Evolutionary conservation across 73 alveolate genomes (phyloP), one percentile per base, ranked within the genome.

Genomic region (Uronychia binucleata): DNA sequence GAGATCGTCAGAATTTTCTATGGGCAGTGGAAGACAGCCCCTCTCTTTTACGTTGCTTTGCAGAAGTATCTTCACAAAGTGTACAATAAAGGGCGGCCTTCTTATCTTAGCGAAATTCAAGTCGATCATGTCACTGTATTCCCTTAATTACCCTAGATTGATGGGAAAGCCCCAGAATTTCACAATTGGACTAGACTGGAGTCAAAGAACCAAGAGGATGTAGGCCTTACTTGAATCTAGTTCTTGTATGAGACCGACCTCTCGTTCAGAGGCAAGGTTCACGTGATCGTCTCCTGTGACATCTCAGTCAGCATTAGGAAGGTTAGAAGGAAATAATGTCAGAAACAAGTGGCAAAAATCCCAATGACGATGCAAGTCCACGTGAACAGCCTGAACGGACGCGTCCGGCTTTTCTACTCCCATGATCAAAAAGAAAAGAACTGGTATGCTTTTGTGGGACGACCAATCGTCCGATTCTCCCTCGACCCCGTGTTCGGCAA

Each of bases 361-460:
- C 67, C 67, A 46, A 46, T 46, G 67, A 46, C 67, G 19, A 46
- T 46, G 59, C 34, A 77, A 27, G 30, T 85, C 28, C 35, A 85
- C 77, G 91, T 83, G 33, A 78, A 34, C 34, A 11, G n/a, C 19
- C 67, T 46, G 19, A 77, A 77, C 29, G 33, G 33, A 5, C 57
- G 75, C 57, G 33, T 81, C 13, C n/a, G 88, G 59, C 81, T 83
- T 0, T 85, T 77, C 33, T 85, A 30, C 78, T 77, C 86, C 14
- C 76, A 34, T 35, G 91, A 76, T 30, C 35, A 85, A 29, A 83
- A 35, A 1, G 74, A 83, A 34, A 81, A 81, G 14, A 34, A 77
- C 74, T 85, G 91, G 91, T 85, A 77, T 77, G 91, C 85, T 0
- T 85, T 85, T 30, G 91, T 85, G 26, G 91, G 91, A 1, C 75